A percentile compares a stretch with the other conserved stretches of the same genome.
Conservation (phyloP, 495 filamentous ascomycete species). For the Viridothelium virens region DNA sequence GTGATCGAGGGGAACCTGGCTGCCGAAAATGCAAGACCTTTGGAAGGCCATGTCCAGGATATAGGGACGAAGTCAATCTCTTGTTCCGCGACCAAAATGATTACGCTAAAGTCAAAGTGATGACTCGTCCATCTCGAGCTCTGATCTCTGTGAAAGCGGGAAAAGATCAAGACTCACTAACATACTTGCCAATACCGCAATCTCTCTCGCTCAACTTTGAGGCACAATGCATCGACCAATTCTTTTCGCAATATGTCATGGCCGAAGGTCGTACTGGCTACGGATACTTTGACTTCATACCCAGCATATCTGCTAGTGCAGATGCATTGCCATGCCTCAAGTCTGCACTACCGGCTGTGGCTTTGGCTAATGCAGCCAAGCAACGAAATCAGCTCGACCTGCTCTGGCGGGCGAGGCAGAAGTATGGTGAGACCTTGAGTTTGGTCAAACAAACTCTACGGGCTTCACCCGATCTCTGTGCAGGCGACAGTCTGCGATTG, state of each 20-base stretch:
- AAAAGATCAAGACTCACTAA: background rate
- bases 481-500: background rate
- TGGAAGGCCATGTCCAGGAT: conserved; percentile 2
- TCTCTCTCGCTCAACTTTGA: conserved; percentile 2
- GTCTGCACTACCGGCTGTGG: conserved; percentile 1
- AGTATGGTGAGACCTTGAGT: conserved; percentile 1
- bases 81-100: conserved; percentile 7
- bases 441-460: background rate
- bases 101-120: conserved; percentile 1
- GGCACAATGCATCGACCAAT: conserved; percentile 8
- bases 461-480: background rate
- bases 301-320: background rate
- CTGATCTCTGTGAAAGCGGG: background rate
- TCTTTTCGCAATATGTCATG: conserved; percentile 10
- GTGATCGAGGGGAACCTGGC: conserved; percentile 5
- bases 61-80: background rate
- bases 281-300: background rate
- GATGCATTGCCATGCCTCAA: conserved; percentile 1
- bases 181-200: background rate
- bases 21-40: conserved; percentile 5
- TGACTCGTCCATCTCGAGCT: background rate
- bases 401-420: background rate
- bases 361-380: conserved; percentile 6
- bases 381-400: background rate
- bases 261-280: conserved; percentile 5